phyloP scores from a whole-genome alignment of 306 rosid genomes.

The Arachis stenosperma region DNA sequence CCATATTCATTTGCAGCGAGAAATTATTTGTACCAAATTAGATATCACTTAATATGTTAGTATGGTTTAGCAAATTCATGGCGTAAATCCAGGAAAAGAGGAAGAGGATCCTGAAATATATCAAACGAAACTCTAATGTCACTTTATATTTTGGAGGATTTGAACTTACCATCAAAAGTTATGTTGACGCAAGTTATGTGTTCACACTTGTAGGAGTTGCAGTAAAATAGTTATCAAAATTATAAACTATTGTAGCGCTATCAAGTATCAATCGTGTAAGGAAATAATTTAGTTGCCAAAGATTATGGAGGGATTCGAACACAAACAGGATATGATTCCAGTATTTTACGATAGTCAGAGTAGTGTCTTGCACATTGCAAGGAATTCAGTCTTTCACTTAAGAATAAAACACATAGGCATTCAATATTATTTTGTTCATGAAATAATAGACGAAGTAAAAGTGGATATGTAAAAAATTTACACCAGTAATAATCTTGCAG shows the following conservation, averaged over 20 bases:
- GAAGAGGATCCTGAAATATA: not conserved
- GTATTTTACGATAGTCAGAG: no score
- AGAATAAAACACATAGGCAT: no score
- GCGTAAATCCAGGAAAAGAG: not conserved
- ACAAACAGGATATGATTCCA: no score
- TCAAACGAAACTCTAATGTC: not conserved
- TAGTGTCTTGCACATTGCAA: no score
- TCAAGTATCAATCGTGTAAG: not conserved
- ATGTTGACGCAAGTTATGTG: not conserved
- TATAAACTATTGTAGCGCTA: not conserved
- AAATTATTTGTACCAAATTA: no score
- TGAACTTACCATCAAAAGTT: not conserved
- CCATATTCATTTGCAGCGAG: no score
- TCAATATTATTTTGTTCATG: no score
- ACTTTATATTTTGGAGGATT: not conserved
- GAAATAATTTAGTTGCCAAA: not conserved
- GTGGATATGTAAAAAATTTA: no score
- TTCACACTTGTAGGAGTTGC: not conserved
- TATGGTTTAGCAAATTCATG: not conserved
- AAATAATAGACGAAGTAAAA: no score
- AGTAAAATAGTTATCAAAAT: not conserved
- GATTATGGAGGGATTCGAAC: no score
- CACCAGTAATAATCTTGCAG: no score
- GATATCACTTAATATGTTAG: not conserved
- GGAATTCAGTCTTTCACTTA: no score